phyloP scores from a whole-genome alignment of 2,329 filamentous ascomycete genomes.

The Thelonectria rubi region DNA sequence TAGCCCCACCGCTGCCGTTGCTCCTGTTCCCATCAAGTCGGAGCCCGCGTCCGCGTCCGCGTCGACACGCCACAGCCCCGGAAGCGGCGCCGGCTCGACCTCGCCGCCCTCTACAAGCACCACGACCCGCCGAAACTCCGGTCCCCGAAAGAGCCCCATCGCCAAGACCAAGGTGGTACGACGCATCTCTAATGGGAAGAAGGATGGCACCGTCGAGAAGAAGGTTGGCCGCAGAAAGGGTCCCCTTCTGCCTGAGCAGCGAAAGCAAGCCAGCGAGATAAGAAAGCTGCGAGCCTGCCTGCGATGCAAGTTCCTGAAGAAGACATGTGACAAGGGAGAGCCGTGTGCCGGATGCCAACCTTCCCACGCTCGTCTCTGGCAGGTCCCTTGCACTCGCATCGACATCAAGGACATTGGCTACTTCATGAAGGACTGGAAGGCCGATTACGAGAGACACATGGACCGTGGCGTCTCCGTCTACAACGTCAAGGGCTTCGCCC shows the following conservation, averaged over 20 bases:
- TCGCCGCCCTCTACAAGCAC: conserved; percentile 70
- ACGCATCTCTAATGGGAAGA: conserved; percentile 80
- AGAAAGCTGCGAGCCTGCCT: conserved; percentile 93
- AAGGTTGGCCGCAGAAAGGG: conserved; percentile 91
- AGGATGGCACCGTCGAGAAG: conserved; percentile 83
- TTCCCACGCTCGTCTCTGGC: conserved; percentile 94
- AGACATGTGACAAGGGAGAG: conserved; percentile 98
- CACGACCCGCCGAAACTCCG: conserved; percentile 70
- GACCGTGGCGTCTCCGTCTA: conserved; percentile 87
- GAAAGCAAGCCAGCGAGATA: conserved; percentile 96
- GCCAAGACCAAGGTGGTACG: conserved; percentile 88
- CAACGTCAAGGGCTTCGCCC: conserved; percentile 87
- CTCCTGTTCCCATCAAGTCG: conserved; percentile 75
- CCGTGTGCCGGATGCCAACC: conserved; percentile 95
- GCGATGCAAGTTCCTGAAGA: conserved; percentile 98
- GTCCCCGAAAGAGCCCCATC: conserved; percentile 78
- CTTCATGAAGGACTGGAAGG: conserved; percentile 99
- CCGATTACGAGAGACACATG: conserved; percentile 92
- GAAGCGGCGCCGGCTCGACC: conserved; percentile 67
- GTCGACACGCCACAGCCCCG: conserved; percentile 68
- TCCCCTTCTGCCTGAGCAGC: conserved; percentile 89
- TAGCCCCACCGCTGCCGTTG: conserved; percentile 73
- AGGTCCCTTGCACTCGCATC: conserved; percentile 96
- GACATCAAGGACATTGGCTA: conserved; percentile 99
- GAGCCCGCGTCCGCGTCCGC: conserved; percentile 50